Evolutionary conservation across 2,329 filamentous ascomycete species (phyloP), one percentile per base, ranked within the genome.

Genomic region (Penicillium sclerotiorum): DNA sequence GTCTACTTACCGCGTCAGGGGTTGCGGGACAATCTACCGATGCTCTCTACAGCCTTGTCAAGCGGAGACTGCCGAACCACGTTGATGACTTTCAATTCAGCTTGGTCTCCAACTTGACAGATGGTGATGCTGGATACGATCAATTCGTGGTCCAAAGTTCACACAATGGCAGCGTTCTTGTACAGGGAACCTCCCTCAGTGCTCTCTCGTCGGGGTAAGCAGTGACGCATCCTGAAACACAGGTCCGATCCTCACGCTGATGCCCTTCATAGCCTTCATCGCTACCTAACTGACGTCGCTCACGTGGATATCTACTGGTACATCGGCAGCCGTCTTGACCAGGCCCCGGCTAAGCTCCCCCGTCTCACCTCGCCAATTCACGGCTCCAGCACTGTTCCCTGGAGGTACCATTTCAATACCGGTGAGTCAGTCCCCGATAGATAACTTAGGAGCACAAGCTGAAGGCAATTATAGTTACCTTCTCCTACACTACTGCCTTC

Each of bases 391-490:
- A 65, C 72, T 18, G 73, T 78, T 27, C 72, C 72, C 2, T 78
- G 72, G 71, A 61, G 75, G 40, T 80, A 80, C 57, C 74, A 78
- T 56, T 78, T 79, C 56, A 80, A 80, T 52, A 78, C 76, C 4
- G 73, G 74, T 76, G 53, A 27, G 56, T 6, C 5, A 13, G 4
- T n/a, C 3, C 18, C 13, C 39, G 17, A 38, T 22, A 1, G 8
- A 13, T n/a, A 13, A 40, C 7, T 20, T 7, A 13, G 8, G 20
- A 8, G 7, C n/a, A 13, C 22, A 9, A 25, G 12, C 8, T 2
- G 9, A 3, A 12, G 3, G 11, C 30, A 21, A 15, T 30, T 57
- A 0, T 18, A 73, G 78, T 81, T 1, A 80, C 78, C 0, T 80
- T 79, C 57, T 79, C 76, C 1, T 81, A 80, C 55, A 78, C 76